phyloP scores from a whole-genome alignment of 2,329 filamentous ascomycete species.

The Colletotrichum trifolii region DNA sequence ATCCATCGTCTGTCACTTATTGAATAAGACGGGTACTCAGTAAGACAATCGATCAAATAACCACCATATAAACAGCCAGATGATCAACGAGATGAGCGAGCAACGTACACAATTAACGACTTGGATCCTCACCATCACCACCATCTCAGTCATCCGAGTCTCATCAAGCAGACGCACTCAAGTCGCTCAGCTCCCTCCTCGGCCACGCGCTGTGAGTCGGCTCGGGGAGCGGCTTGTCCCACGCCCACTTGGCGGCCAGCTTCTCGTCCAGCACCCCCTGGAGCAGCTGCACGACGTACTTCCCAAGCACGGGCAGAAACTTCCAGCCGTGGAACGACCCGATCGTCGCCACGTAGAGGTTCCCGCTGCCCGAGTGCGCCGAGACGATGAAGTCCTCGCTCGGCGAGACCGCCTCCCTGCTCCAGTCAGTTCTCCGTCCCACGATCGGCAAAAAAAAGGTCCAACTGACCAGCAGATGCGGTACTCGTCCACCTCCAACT shows the following conservation, averaged over 20 bases:
- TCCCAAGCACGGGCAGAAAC: slow-evolving; percentile 11
- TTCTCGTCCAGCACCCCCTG: not conserved
- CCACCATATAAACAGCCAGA: too few species aligned
- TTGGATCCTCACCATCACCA: too few species aligned
- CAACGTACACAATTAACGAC: too few species aligned
- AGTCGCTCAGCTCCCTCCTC: not conserved
- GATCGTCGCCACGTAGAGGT: slow-evolving; percentile 6
- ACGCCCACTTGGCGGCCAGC: slow-evolving; percentile 15
- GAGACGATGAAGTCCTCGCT: slow-evolving; percentile 29
- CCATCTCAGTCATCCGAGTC: too few species aligned
- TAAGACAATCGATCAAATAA: too few species aligned
- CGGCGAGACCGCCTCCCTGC: slow-evolving; percentile 35
- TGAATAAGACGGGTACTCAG: too few species aligned
- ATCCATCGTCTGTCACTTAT: too few species aligned
- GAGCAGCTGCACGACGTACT: slow-evolving; percentile 13
- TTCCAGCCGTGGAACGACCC: slow-evolving; percentile 26
- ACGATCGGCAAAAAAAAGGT: not conserved
- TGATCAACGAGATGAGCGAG: too few species aligned
- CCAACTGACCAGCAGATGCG: slow-evolving; percentile 64
- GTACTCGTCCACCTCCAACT: slow-evolving; percentile 64
- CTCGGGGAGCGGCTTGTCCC: slow-evolving; percentile 7
- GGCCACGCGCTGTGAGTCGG: slow-evolving; percentile 8
- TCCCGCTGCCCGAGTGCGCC: slow-evolving; percentile 5
- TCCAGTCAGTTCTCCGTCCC: not conserved
- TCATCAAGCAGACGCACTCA: not conserved